Base-by-base conservation (phyloP, 2,329 filamentous ascomycete species). In the Passalora sequoiae region DNA sequence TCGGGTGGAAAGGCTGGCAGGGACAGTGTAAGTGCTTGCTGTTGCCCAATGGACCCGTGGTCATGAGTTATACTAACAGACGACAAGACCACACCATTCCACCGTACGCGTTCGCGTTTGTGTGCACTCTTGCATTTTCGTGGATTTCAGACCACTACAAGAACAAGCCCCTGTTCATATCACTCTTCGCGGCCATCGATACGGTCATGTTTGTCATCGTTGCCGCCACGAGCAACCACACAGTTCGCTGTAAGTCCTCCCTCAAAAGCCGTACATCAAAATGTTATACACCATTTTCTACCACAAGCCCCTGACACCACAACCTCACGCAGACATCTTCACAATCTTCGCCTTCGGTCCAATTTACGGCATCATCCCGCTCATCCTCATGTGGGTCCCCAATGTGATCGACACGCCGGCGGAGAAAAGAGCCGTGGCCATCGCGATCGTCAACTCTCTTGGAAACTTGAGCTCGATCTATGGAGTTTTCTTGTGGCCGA, bases 391-490 rank as follows among this genome's bases (percentile, higher is more conserved):
- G 15, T 40, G 27, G 38, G 27, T 40, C 4, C 16, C 38, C 12
- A 30, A 40, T 15, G 38, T 40, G 7, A 30, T 40, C 15, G 24
- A 19, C 3, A 17, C 24, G 2, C 38, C 42, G 12, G 28, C 36
- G 1, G 73, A 77, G 49, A 68, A 69, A 3, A 60, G 75, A n/a
- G 74, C 68, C 10, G 68, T 79, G n/a, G 66, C 66, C 3, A 58
- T 78, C 16, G 75, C 74, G 1, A 57, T 77, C 7, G 70, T 77
- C 28, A 77, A 77, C 49, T 71, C 72, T 0, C 63, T 77, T 54
- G 75, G 73, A 3, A 78, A 77, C 48, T 55, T 77, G 8, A 71
- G 74, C 0, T 71, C 75, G 47, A 77, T 79, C 13, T 78, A 78
- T 47, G 75, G 76, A 7, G 68, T 72, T 0, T 56, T 76, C 49